These are phyloP conservation scores for Penicillium sp. DNA, from an alignment of 2,329 filamentous ascomycete genomes.

Conservation along the genomic window DNA sequence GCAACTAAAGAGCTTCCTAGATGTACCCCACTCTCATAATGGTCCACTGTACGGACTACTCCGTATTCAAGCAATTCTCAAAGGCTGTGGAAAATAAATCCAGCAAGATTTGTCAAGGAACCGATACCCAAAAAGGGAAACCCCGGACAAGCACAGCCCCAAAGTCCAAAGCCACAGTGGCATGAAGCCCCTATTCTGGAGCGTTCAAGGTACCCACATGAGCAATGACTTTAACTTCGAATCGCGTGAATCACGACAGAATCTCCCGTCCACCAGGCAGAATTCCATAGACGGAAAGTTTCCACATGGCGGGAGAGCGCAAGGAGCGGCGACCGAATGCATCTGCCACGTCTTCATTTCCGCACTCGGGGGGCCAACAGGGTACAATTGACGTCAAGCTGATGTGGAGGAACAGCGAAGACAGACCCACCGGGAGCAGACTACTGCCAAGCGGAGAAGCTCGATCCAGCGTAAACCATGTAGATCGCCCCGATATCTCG, in stretches of 20 bases:
- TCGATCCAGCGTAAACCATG: constrained; percentile 2
- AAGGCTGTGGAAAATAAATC: constrained; percentile 2
- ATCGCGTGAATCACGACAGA: too few species aligned
- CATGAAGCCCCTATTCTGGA: background rate
- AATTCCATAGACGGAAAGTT: too few species aligned
- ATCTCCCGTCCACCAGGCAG: too few species aligned
- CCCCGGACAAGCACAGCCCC: constrained; percentile 4
- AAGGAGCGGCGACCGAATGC: too few species aligned
- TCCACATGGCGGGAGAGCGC: too few species aligned
- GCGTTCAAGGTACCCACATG: background rate
- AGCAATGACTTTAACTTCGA: too few species aligned
- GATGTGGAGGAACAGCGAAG: constrained; percentile 5
- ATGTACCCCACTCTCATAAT: too few species aligned
- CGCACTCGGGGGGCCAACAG: background rate
- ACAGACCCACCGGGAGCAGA: constrained; percentile 4
- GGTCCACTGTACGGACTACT: too few species aligned
- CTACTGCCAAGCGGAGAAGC: constrained; percentile 11
- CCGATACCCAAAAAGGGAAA: background rate
- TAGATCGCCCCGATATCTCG: too few species aligned
- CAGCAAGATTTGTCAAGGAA: constrained; percentile 1
- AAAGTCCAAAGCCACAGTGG: constrained; percentile 4
- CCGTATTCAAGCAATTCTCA: background rate
- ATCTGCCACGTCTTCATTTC: background rate
- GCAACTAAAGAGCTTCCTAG: too few species aligned
- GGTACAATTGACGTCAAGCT: constrained; percentile 13